Base-by-base conservation (phyloP, 495 filamentous ascomycete species). In the Trichoderma reesei region DNA sequence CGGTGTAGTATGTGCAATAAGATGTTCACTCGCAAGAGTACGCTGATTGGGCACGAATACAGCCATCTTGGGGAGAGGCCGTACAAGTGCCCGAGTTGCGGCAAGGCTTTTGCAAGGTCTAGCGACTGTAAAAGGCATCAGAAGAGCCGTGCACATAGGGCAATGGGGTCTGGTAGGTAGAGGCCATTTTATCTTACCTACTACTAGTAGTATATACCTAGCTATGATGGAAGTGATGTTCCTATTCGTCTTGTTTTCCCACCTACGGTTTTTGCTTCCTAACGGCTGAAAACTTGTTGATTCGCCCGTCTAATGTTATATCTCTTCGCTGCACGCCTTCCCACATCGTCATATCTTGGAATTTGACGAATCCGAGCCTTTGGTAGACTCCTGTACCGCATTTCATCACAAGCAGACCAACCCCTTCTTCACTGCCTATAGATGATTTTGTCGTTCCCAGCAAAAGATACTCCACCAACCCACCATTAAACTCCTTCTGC, bases 41-140 rank as follows among this genome's bases (percentile, higher is more conserved):
- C 78, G 64, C 73, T 75, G 20, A 74, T 76, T 36, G 78, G 73
- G 0, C 80, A 82, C 66, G 64, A 80, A 34, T 72, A 75, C 62
- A 81, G 75, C 31, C 79, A 82, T 70, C 78, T 75, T 39, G 78
- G 77, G 56, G 76, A 80, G 65, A 72, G 78, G 10, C 76, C 76
- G 3, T 80, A 76, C 67, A 73, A 76, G 10, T 82, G 80, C 71
- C 74, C 60, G 72, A 59, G 63, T 20, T 72, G 70, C 37, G 66
- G 65, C 16, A 72, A 71, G 65, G 64, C 63, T 31, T 72, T 82
- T 66, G 74, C 78, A 6, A 71, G 80, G n/a, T 69, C 74, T 37
- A 78, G 80, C 67, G 80, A 82, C 64, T 70, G 76, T 54, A 77
- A 76, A 60, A 71, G 79, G 13, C 79, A 82, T 64, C 75, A 79